Percentiles rank a stretch among this genome's conserved stretches.
Conservation (phyloP, 371 early-diverging fungal species). For the Capillidium rhysosporum region DNA sequence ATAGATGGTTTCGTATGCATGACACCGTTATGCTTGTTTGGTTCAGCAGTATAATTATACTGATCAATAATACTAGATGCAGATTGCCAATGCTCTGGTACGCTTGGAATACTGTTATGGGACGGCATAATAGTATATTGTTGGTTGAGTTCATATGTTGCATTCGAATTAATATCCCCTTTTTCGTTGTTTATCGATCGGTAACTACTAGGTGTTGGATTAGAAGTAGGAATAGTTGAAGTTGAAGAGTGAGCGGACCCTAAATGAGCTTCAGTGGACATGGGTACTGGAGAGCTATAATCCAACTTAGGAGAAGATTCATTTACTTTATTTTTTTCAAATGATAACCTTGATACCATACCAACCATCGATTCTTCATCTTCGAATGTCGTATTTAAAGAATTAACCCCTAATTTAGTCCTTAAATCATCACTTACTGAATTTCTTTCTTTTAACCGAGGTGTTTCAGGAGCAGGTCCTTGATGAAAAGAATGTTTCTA, state of each 20-base stretch:
- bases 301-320: not conserved
- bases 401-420: not conserved
- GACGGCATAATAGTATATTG: not conserved
- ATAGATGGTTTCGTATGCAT: not conserved
- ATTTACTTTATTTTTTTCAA: no score
- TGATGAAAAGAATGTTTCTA: not conserved
- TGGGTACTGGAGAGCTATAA: not conserved
- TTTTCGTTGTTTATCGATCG: not conserved
- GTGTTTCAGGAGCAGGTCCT: conserved; percentile 1
- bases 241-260: not conserved
- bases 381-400: not conserved
- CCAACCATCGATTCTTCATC: conserved; percentile 1
- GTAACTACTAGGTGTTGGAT: not conserved
- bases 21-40: not conserved
- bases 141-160: not conserved
- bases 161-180: not conserved
- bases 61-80: not conserved
- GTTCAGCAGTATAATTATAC: not conserved
- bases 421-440: not conserved
- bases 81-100: not conserved
- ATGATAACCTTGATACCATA: not conserved
- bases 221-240: not conserved
- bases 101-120: not conserved
- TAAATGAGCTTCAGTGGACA: not conserved
- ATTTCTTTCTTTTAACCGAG: not conserved